Evolutionary conservation across 164 flowering plant species (phyloP).

Genomic region (Vitis amurensis): DNA sequence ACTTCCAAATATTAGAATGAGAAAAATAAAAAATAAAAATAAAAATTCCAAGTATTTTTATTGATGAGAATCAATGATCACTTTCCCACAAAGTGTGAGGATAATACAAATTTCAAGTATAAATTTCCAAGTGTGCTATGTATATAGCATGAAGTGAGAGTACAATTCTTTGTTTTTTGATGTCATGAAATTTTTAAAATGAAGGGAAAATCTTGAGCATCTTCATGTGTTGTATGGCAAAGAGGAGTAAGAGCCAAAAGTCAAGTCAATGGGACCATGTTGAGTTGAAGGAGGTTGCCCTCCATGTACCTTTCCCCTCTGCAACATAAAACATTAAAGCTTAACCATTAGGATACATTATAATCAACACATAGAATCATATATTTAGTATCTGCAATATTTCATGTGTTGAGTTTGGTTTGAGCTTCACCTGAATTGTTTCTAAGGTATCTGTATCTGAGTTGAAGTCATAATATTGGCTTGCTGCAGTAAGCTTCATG

Average conservation of each 20-base stretch:
- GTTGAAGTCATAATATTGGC: conserved; percentile 46
- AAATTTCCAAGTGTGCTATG: conserved; percentile 1
- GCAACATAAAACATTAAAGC: conserved; percentile 9
- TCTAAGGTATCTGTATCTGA: conserved; percentile 40
- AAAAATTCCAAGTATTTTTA: too few species aligned
- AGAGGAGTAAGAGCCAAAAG: conserved; percentile 9
- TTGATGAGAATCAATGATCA: too few species aligned
- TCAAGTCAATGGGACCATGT: conserved; percentile 30
- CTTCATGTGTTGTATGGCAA: conserved; percentile 13
- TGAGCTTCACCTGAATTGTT: conserved; percentile 33
- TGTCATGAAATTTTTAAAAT: neutral
- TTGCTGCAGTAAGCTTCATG: conserved; percentile 59
- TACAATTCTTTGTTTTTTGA: neutral
- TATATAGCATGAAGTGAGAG: conserved; percentile 7
- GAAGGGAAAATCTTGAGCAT: neutral
- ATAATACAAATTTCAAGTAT: neutral
- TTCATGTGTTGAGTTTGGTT: neutral
- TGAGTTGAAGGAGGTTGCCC: conserved; percentile 23
- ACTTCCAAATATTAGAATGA: too few species aligned
- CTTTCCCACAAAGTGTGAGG: too few species aligned
- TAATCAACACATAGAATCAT: too few species aligned
- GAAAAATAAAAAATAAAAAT: too few species aligned
- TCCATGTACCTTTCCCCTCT: conserved; percentile 45
- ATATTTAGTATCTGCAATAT: too few species aligned
- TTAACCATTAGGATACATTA: too few species aligned